Evolutionary conservation across 176 grass and related monocot species (phyloP).

Genomic region (Triticum urartu): DNA sequence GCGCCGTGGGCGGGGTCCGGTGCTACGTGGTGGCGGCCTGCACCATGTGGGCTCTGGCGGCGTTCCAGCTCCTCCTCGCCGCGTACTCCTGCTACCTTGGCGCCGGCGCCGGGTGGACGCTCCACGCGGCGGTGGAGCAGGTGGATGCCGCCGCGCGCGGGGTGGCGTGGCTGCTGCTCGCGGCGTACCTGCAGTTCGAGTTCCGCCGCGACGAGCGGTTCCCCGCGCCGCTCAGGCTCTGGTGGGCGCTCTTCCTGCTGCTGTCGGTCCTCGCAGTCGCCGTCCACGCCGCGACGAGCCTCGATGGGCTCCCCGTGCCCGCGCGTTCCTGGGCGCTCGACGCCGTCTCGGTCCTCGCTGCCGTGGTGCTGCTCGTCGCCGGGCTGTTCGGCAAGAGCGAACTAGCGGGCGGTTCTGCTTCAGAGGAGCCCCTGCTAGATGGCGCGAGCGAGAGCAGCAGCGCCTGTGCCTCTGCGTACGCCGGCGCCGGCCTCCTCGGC

Average conservation of each 20-base stretch:
- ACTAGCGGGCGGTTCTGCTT: not conserved
- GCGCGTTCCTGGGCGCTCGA: conserved; percentile 47
- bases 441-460: not conserved
- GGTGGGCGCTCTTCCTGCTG: conserved; percentile 55
- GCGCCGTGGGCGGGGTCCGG: conserved; percentile 8
- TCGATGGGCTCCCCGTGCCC: conserved; percentile 19
- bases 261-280: conserved; percentile 32
- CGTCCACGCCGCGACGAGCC: conserved; percentile 10
- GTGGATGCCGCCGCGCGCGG: conserved; percentile 45
- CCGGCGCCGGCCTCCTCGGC: conserved; percentile 54
- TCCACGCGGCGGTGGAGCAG: not conserved
- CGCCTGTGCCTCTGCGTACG: conserved; percentile 33
- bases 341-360: conserved; percentile 30
- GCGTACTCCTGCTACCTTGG: conserved; percentile 32
- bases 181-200: conserved; percentile 46
- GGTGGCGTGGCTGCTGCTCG: conserved; percentile 58
- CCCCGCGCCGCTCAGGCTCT: conserved; percentile 46
- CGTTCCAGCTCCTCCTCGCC: conserved; percentile 30
- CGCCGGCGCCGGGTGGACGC: conserved; percentile 17
- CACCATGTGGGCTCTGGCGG: conserved; percentile 34
- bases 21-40: conserved; percentile 11
- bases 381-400: conserved; percentile 23
- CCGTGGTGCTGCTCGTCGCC: conserved; percentile 32
- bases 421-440: conserved; percentile 61
- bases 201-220: conserved; percentile 43